phyloP scores from a whole-genome alignment of 345 rosid genomes.

The Populus ilicifolia region DNA sequence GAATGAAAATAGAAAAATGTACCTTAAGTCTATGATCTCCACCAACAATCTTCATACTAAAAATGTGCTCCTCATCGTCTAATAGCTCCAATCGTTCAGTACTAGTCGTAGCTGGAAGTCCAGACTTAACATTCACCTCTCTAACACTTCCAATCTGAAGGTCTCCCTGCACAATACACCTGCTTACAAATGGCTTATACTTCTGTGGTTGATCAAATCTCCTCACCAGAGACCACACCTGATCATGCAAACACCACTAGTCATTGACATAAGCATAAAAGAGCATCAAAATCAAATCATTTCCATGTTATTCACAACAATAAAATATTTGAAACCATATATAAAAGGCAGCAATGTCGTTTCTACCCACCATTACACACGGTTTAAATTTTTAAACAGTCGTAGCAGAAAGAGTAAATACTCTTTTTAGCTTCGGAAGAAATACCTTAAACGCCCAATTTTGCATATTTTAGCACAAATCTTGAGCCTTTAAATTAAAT shows the following conservation, averaged over 20 bases:
- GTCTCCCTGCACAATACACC: conserved; percentile 69
- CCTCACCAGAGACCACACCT: conserved; percentile 85
- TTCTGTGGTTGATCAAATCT: conserved; percentile 78
- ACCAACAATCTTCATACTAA: conserved; percentile 74
- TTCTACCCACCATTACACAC: neutral
- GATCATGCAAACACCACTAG: conserved; percentile 9
- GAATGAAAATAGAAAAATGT: neutral
- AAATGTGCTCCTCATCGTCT: conserved; percentile 70
- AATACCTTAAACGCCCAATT: neutral
- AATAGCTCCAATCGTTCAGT: conserved; percentile 68
- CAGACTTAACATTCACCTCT: conserved; percentile 75
- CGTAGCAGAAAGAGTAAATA: neutral
- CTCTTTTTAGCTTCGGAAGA: neutral
- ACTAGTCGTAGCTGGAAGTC: conserved; percentile 78
- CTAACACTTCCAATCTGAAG: conserved; percentile 76
- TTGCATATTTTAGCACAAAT: neutral
- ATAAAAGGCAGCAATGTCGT: neutral
- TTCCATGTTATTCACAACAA: neutral
- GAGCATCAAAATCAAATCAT: neutral
- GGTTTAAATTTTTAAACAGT: neutral
- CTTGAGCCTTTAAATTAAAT: neutral
- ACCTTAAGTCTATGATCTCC: conserved; percentile 93
- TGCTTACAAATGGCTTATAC: conserved; percentile 70
- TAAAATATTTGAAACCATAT: neutral
- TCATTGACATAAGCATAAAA: neutral